Conservation (phyloP, 2,329 filamentous ascomycete species). For the Dactylellina drechsleri region DNA sequence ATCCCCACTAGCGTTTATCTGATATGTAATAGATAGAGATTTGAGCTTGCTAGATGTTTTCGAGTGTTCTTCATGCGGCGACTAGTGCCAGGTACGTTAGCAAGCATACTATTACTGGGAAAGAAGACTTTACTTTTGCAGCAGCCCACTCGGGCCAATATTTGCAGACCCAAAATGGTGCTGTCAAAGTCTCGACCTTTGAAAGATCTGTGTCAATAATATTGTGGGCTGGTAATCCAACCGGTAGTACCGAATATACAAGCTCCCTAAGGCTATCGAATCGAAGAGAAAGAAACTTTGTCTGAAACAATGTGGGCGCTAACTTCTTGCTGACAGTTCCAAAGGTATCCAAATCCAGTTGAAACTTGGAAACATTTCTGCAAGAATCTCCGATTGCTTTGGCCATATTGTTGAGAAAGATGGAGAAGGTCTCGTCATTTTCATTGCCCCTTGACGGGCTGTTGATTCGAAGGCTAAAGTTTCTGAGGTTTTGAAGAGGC, state of each 20-base stretch:
- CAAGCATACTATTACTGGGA: too few relatives aligned
- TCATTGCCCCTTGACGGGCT: not conserved
- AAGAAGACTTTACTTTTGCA: too few relatives aligned
- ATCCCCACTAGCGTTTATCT: not conserved
- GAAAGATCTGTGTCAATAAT: conserved; percentile 19
- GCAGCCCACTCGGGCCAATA: conserved; percentile 4
- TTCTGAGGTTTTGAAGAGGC: conserved; percentile 11
- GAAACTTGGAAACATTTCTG: conserved; percentile 20
- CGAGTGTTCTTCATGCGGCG: too few relatives aligned
- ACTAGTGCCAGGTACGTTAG: too few relatives aligned
- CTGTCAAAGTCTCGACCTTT: conserved; percentile 14
- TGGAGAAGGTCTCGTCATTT: not conserved
- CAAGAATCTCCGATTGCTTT: conserved; percentile 21
- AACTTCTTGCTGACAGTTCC: not conserved
- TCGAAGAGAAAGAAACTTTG: not conserved
- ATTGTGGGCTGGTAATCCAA: not conserved
- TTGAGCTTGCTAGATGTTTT: conserved; percentile 2
- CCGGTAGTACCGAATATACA: conserved; percentile 7
- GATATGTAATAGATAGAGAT: conserved; percentile 14
- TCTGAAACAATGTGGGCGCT: not conserved
- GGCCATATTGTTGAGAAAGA: conserved; percentile 5
- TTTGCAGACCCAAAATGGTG: conserved; percentile 12
- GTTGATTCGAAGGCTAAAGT: conserved; percentile 21
- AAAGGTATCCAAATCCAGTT: conserved; percentile 3
- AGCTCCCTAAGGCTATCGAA: conserved; percentile 24